phyloP scores from a whole-genome alignment of 2,329 filamentous ascomycete genomes.

The Colletotrichum agaves region DNA sequence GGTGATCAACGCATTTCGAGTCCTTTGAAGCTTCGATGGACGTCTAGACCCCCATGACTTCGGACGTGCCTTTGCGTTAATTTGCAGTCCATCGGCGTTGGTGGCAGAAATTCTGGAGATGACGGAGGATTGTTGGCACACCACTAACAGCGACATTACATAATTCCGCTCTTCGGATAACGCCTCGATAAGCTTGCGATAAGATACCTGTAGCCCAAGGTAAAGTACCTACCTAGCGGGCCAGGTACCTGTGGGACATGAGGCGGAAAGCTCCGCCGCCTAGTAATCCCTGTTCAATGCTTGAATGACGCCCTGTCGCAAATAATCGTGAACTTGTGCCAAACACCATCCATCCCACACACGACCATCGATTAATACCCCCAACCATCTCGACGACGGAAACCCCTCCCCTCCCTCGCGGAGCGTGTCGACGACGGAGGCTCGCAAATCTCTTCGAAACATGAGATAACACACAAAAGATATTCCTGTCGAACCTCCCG shows the following conservation, averaged over 20 bases:
- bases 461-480: slow-evolving; percentile 24
- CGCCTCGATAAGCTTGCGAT: too few relatives aligned
- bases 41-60: background rate
- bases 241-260: slow-evolving; percentile 2
- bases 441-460: background rate
- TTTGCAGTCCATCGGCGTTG: background rate
- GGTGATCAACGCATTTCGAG: background rate
- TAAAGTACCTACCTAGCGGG: too few relatives aligned
- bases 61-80: background rate
- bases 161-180: too few relatives aligned
- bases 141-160: background rate
- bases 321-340: slow-evolving; percentile 16
- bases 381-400: background rate
- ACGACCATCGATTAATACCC: background rate
- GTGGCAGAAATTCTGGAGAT: background rate
- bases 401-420: background rate
- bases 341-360: background rate
- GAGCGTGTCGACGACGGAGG: background rate
- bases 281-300: slow-evolving; percentile 9
- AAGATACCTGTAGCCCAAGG: too few relatives aligned
- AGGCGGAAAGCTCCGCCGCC: slow-evolving; percentile 31
- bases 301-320: slow-evolving; percentile 31
- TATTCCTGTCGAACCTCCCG: too few relatives aligned
- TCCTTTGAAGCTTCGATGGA: background rate
- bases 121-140: too few relatives aligned